These are phyloP conservation scores for Hypoxylon crocopeplum DNA, from an alignment of 495 filamentous ascomycete genomes.

Conservation along the genomic window DNA sequence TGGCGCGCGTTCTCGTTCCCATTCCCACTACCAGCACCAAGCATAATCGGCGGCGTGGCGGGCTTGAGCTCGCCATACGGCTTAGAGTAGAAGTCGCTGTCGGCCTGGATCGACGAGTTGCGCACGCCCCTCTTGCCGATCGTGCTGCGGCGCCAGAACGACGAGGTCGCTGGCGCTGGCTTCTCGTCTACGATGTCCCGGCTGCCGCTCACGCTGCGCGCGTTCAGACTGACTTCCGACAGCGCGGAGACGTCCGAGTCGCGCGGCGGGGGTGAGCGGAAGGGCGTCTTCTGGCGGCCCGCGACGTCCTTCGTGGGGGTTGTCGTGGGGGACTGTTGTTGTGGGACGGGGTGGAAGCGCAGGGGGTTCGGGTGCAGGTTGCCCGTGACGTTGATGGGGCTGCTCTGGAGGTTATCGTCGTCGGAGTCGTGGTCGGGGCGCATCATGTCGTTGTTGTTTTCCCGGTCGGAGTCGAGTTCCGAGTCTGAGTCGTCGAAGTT, in stretches of 20 bases:
- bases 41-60: constrained; percentile 55
- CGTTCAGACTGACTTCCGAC: constrained; percentile 51
- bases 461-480: constrained; percentile 38
- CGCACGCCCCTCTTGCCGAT: constrained; percentile 35
- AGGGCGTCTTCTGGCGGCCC: constrained; percentile 39
- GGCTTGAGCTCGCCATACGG: constrained; percentile 57
- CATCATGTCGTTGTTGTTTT: constrained; percentile 46
- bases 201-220: constrained; percentile 43
- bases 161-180: constrained; percentile 9
- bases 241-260: constrained; percentile 41
- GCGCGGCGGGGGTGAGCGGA: constrained; percentile 28
- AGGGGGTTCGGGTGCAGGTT: constrained; percentile 53
- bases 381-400: constrained; percentile 30
- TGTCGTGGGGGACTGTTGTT: too few relatives aligned
- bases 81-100: constrained; percentile 60
- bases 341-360: constrained; percentile 29
- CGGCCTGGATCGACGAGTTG: constrained; percentile 56
- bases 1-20: constrained; percentile 38
- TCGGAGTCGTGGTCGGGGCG: constrained; percentile 25
- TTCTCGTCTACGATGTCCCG: constrained; percentile 43
- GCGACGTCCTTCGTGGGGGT: too few relatives aligned
- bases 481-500: constrained; percentile 52
- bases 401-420: constrained; percentile 28
- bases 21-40: constrained; percentile 28
- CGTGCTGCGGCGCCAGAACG: constrained; percentile 35